Evolutionary conservation across 1,284 basidiomycete genomes (phyloP), one percentile per base, ranked within the genome.

Genomic region (Cryptococcus sp.): DNA sequence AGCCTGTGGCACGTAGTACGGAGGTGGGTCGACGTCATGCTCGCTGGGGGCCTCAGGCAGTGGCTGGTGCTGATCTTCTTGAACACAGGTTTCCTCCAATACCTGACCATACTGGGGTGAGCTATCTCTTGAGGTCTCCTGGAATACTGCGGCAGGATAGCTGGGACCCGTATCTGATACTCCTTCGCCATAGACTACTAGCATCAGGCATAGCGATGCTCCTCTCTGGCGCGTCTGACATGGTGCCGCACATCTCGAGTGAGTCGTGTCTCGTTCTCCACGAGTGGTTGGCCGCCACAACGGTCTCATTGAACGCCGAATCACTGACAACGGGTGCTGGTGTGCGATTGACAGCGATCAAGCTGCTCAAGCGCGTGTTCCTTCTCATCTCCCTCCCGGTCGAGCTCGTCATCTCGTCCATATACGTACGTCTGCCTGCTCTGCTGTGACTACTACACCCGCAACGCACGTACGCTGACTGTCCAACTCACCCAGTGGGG

Each of bases 41-140:
- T 37, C 13, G 44, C 20, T 48, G n/a, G 7, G 12, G 33, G n/a
- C 4, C 11, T 21, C 16, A 24, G 28, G 16, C 23, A 9, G n/a
- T 16, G 45, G 37, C 33, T 37, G 37, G 23, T 18, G 20, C 39
- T 49, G n/a, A 39, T 11, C 43, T 15, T n/a, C 33, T 1, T 37
- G 35, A n/a, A n/a, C n/a, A n/a, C 40, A 20, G 87, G 87, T 0
- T 83, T 85, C 61, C 80, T 81, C 47, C 85, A 86, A 68, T 90
- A 83, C 68, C 75, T 91, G 50, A 91, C 89, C 0, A 87, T 89
- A 58, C 84, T 87, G 75, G 87, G 86, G 87, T 86, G 62, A 40
- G 80, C 72, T 33, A 23, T 12, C 36, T 2, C 21, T 50, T 4
- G 21, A 15, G 42, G n/a, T 11, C 24, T 23, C 35, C 16, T 47